Evolutionary conservation across 2,329 filamentous ascomycete species (phyloP), one percentile per base, ranked within the genome.

Genomic region (Blumeria graminis): DNA sequence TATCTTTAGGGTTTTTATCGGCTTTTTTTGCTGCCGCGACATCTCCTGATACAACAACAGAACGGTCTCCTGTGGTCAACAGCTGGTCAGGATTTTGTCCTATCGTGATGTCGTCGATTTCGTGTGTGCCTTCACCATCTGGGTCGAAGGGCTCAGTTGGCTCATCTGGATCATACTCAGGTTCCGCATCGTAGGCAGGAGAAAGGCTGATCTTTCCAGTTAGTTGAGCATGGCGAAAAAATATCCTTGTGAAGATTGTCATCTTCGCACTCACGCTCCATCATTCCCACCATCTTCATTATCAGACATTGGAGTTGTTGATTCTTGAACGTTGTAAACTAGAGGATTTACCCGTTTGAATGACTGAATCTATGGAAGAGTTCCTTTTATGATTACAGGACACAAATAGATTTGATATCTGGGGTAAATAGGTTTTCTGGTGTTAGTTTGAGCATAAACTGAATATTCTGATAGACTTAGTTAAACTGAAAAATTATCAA

Each of bases 1-100:
- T 95, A 71, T 89, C 78, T 66, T 80, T 81, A 65, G 75, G 71
- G 53, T 74, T 72, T 66, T 76, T 77, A 56, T 77, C 74, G 63
- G 69, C 72, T 57, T 70, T 70, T 67, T 75, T 77, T 0, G 72
- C 70, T 28, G 79, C 79, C 35, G 76, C 74, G 16, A 78, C 75
- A 64, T 83, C 80, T 62, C 78, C 79, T 14, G 78, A 76, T 53
- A 76, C 67, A 58, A 82, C 71, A 9, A 82, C 71, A 18, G 66
- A 66, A 51, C 64, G 64, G 35, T 67, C 65, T 32, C 64, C 64
- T 18, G 64, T 65, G 1, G 62, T 57, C 16, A 67, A 61, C 22
- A 68, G 63, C 48, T 65, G 61, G 60, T 80, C 74, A 61, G 79
- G 75, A 58, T 74, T 73, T 36, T 77, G 74, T 56, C 78, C 77